phyloP scores from a whole-genome alignment of 2,329 filamentous ascomycete genomes.

The Trichoderma citrinoviride region DNA sequence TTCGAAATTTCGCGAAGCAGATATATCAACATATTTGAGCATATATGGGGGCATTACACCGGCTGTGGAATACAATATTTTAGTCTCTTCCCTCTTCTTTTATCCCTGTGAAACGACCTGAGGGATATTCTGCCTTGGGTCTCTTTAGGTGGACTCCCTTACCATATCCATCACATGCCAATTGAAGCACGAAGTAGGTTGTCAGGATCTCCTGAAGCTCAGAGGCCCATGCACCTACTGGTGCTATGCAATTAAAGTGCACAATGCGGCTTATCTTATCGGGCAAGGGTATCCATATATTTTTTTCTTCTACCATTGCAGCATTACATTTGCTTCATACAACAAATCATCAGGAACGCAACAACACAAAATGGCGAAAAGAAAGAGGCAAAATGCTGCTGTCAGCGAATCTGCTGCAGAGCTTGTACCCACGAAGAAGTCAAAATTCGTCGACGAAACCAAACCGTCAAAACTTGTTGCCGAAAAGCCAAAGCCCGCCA shows the following conservation, averaged over 20 bases:
- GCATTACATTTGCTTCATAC: not conserved
- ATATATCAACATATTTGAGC: constrained; percentile 15
- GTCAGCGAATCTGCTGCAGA: constrained; percentile 30
- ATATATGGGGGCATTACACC: constrained; percentile 19
- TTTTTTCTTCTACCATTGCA: constrained; percentile 22
- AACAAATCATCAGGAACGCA: not conserved
- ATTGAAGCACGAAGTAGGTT: not conserved
- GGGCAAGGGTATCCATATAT: constrained; percentile 11
- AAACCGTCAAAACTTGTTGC: constrained; percentile 36
- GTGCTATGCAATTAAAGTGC: not conserved
- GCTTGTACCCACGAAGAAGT: constrained; percentile 34
- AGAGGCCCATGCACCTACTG: constrained; percentile 27
- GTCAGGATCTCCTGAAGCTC: not conserved
- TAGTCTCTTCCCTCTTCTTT: not conserved
- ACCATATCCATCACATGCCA: too few species aligned
- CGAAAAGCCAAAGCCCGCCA: constrained; percentile 24
- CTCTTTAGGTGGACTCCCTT: too few species aligned
- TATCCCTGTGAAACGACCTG: too few species aligned
- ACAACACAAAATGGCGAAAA: constrained; percentile 44
- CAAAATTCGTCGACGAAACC: constrained; percentile 26
- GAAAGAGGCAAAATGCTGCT: constrained; percentile 45
- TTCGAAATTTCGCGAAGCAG: constrained; percentile 16
- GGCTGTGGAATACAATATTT: constrained; percentile 17
- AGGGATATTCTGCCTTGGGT: too few species aligned
- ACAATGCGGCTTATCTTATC: constrained; percentile 36